Base-by-base conservation (phyloP, 2,329 filamentous ascomycete genomes). In the Fulvia fulva region DNA sequence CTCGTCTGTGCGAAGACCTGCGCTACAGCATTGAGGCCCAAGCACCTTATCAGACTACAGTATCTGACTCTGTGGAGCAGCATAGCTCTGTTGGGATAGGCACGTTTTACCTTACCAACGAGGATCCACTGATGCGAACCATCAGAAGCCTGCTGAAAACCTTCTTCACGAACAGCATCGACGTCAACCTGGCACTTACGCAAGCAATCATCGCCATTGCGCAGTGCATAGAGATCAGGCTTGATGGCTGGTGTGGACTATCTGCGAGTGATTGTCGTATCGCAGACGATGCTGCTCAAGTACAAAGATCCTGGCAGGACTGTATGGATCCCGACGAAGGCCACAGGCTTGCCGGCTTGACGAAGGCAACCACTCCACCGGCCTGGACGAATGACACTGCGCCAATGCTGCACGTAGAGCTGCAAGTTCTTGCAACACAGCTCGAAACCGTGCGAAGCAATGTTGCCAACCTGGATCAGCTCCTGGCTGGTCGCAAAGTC, bases 131-230 rank as follows among this genome's bases (percentile, higher is more conserved):
- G 6, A 74, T 85, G 54, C 75, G 74, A 51, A 77, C 79, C 21
- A 67, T 87, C 19, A 60, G 80, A n/a, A 71, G 70, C 45, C 80
- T 93, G 7, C 75, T 99, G 11, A 82, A 87, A 46, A 87, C 82
- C 0, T 99, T 97, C 69, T 91, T 97, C 66, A 82, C 90, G 5
- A 99, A 99, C 67, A 87, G 91, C 2, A 86, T 97, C 2, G 91
- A 97, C 66, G 92, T 89, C 2, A 99, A 99, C 66, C 77, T 99
- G 3, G 89, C 88, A 0, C 80, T 97, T 1, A 97, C 93, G 0
- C 90, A 95, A 67, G 83, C 89, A 0, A 80, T 97, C 45, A 83
- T 95, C 26, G 88, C 90, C 64, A 79, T 99, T 43, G 89, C 89
- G 11, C 86, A 89, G 0, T 97, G 94, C 66, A 89, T 91, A 5